Conservation (phyloP, 1,284 basidiomycete species). For the Trichosporon coremiiforme region DNA sequence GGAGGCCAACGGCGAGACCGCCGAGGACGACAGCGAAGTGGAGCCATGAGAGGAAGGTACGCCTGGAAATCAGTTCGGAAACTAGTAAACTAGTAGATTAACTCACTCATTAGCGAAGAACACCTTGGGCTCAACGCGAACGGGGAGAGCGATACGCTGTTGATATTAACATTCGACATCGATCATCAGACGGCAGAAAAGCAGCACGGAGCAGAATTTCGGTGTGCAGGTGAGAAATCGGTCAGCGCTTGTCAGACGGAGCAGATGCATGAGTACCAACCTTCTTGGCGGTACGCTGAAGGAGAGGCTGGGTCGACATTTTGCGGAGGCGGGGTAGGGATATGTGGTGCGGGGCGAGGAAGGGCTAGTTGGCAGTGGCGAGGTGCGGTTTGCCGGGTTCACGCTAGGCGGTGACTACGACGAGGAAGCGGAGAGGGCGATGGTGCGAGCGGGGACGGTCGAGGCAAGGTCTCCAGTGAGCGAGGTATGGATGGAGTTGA, state of each 20-base stretch:
- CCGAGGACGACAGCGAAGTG: conserved; percentile 94
- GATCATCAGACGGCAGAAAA: not conserved
- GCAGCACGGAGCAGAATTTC: too few species aligned
- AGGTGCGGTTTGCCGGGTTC: not conserved
- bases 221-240: not conserved
- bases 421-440: not conserved
- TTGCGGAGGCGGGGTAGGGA: not conserved
- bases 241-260: conserved; percentile 6
- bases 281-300: conserved; percentile 92
- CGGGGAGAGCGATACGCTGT: conserved; percentile 84
- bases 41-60: conserved; percentile 92
- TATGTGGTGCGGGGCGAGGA: conserved; percentile 13
- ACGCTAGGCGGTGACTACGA: not conserved
- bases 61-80: conserved; percentile 38
- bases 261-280: conserved; percentile 30
- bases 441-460: not conserved
- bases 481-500: not conserved
- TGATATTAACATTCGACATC: not conserved
- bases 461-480: not conserved
- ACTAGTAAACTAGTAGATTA: not conserved
- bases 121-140: conserved; percentile 88
- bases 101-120: conserved; percentile 86
- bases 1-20: conserved; percentile 87
- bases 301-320: conserved; percentile 97
- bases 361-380: not conserved